Evolutionary conservation across 2,329 filamentous ascomycete species (phyloP), one percentile per base, ranked within the genome.

Genomic region (Colletotrichum orchidophilum): DNA sequence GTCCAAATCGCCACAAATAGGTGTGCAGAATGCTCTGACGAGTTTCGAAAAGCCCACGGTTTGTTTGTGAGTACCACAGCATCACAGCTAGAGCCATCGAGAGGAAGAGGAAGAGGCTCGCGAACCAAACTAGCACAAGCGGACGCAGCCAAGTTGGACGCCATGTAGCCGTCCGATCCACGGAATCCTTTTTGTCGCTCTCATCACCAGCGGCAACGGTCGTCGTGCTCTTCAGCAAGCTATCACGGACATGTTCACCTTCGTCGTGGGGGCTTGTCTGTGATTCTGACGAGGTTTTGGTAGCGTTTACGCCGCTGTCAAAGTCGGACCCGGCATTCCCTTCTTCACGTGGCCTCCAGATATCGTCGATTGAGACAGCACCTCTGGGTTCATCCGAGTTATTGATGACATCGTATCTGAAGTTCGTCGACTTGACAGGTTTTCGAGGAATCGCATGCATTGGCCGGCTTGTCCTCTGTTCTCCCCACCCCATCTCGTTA

Each of bases 101-200:
- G 26, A 60, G 33, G 11, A 60, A 12, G 9, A 60, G 21, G 21
- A 70, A 70, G 31, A 70, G n/a, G 35, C 29, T 35, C 27, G 46
- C 54, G 24, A 70, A 70, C 1, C 27, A 3, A 26, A n/a, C 46
- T 15, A 70, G 33, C 12, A 49, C 54, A 13, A 29, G 24, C 6
- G 66, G 46, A 26, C 54, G 62, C 5, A 70, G 62, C 66, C 66
- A 70, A 29, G 35, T 18, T 3, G 66, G 66, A 6, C 62, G 52
- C 66, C 66, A 70, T 11, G 46, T 54, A 11, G 29, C 31, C 1
- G 15, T 35, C 18, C 13, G 8, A 21, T 49, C 26, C 24, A 15
- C 26, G 5, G 13, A 31, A 6, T 21, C 26, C 5, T 21, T 29
- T 7, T 24, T 3, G 8, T 29, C 11, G n/a, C 54, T 18, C 15